Evolutionary conservation across 1,284 basidiomycete species (phyloP).

Genomic region (Trametes sp.): DNA sequence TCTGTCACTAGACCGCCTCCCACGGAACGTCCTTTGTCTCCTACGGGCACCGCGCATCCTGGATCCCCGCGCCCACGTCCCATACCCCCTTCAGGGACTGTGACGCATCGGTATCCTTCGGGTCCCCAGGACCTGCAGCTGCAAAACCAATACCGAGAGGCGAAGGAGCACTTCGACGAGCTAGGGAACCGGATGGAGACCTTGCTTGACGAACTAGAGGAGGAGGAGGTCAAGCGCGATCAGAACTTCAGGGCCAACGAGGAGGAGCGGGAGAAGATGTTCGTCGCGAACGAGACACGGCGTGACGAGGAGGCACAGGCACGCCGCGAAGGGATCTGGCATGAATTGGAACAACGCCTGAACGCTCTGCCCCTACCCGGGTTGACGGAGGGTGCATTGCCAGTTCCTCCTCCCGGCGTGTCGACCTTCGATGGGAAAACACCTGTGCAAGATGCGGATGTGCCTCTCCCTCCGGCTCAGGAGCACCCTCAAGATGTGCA

Average conservation of each 20-base stretch:
- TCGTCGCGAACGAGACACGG: constrained; percentile 63
- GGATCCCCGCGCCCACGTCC: background rate
- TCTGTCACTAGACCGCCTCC: background rate
- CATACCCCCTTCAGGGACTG: background rate
- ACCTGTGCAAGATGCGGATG: constrained; percentile 1
- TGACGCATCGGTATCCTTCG: background rate
- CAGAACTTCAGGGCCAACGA: constrained; percentile 67
- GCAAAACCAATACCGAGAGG: constrained; percentile 60
- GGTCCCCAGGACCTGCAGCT: constrained; percentile 47
- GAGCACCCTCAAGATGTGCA: constrained; percentile 18
- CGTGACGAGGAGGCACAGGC: constrained; percentile 58
- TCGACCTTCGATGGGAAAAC: constrained; percentile 9
- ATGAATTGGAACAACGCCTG: constrained; percentile 50
- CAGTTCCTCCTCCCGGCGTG: constrained; percentile 17
- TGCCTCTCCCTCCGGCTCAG: background rate
- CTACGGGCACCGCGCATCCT: background rate
- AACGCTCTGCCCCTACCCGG: constrained; percentile 34
- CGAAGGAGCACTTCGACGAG: constrained; percentile 61
- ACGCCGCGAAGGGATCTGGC: constrained; percentile 57
- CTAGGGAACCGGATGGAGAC: constrained; percentile 57
- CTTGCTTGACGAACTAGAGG: constrained; percentile 54
- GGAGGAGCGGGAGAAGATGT: constrained; percentile 66
- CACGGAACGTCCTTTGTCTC: background rate
- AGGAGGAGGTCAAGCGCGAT: constrained; percentile 68
- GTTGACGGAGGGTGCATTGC: constrained; percentile 23